Evolutionary conservation across 2,329 filamentous ascomycete species (phyloP), one percentile per base, ranked within the genome.

Genomic region (Beauveria bassiana): DNA sequence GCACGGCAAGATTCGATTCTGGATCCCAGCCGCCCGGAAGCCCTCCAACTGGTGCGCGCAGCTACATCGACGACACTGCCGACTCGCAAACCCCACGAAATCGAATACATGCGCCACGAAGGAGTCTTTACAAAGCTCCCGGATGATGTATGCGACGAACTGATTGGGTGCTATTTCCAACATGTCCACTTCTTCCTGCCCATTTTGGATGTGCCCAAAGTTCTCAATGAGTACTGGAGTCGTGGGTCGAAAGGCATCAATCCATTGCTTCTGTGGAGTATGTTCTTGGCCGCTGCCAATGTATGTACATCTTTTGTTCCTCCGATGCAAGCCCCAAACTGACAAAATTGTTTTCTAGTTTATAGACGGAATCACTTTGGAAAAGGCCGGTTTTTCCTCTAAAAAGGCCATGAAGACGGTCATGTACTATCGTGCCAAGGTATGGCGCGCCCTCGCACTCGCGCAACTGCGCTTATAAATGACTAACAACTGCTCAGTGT

Each of bases 351-450:
- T 12, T 12, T 1, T 46, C 6, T 24, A 56, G 53, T 56, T 56
- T 56, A 9, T n/a, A 24, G 38, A 42, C 20, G 12, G 20, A 10
- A 7, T 40, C 16, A 20, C 55, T 26, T 43, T 61, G 12, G 20
- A 47, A 3, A n/a, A 22, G n/a, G 59, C 59, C 26, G 51, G 51
- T 8, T 61, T 55, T 12, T 22, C 22, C 2, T 54, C 59, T 24
- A 46, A 51, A 40, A 61, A 61, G 34, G 59, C 50, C 9, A 54
- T 61, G 50, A 61, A 61, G 20, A 56, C 51, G 12, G 51, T 28
- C 34, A 56, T 61, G 59, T 61, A 61, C 20, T 28, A 61, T 16
- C 59, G 59, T 7, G 59, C 59, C 22, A 61, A 61, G 59, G 59
- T 49, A 26, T 38, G 42, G 5, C 24, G 16, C 5, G 16, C 9